These are phyloP conservation scores for Priceomyces carsonii DNA, from an alignment of 805 yeast genomes.

Conservation along the genomic window DNA sequence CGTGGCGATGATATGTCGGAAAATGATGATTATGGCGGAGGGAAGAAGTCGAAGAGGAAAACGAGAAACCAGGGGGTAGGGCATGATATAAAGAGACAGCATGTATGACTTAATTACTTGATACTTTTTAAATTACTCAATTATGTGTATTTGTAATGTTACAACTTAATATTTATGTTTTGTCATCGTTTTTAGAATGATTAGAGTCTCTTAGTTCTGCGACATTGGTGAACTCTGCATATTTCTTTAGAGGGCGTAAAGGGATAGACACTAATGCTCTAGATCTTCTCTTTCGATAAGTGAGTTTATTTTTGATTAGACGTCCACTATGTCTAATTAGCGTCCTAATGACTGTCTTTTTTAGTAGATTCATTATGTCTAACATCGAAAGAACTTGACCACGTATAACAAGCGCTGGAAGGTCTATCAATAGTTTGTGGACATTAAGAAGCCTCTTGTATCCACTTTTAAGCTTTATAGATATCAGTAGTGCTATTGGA, in stretches of 20 bases:
- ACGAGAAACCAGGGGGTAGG: conserved; percentile 34
- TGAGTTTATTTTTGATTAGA: conserved; percentile 34
- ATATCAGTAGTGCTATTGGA: conserved; percentile 31
- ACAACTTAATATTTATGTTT: no score
- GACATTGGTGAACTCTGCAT: conserved; percentile 23
- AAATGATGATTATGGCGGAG: conserved; percentile 35
- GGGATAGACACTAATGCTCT: conserved; percentile 15
- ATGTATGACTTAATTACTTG: no score
- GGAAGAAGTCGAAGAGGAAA: conserved; percentile 36
- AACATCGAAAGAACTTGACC: conserved; percentile 31
- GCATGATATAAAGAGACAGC: conserved; percentile 39
- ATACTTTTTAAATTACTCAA: no score
- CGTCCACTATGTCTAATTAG: conserved; percentile 37
- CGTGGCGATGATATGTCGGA: conserved; percentile 43
- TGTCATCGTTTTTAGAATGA: no score
- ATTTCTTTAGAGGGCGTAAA: conserved; percentile 21
- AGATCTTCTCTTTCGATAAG: conserved; percentile 13
- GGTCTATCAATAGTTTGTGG: conserved; percentile 29
- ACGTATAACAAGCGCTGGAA: conserved; percentile 36
- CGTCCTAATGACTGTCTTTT: conserved; percentile 31
- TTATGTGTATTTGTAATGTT: no score
- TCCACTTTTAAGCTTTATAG: conserved; percentile 36
- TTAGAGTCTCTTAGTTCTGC: conserved; percentile 20
- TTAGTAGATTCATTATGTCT: conserved; percentile 35
- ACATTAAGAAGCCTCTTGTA: conserved; percentile 38